phyloP scores from a whole-genome alignment of 2,329 filamentous ascomycete genomes.

The Talaromyces sp. region DNA sequence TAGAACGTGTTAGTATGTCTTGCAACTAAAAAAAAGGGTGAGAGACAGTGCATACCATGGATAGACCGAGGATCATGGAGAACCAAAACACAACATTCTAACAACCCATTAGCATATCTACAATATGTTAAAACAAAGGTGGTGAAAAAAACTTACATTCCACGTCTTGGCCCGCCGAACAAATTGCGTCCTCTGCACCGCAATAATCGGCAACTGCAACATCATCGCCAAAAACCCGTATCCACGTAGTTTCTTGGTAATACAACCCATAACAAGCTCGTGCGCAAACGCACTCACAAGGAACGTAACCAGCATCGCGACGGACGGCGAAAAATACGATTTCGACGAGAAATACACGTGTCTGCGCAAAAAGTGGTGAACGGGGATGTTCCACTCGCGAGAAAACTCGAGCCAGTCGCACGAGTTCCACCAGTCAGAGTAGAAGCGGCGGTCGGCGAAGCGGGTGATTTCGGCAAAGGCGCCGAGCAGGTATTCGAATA shows the following conservation, averaged over 20 bases:
- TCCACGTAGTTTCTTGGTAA: conserved; percentile 91
- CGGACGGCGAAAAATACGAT: conserved; percentile 66
- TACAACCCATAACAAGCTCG: conserved; percentile 95
- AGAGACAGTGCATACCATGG: conserved; percentile 56
- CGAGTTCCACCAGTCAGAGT: conserved; percentile 67
- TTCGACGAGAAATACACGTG: conserved; percentile 87
- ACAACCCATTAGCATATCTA: neutral
- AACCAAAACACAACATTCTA: conserved; percentile 83
- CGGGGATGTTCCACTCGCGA: conserved; percentile 95
- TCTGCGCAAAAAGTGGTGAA: conserved; percentile 88
- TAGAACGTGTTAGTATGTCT: neutral
- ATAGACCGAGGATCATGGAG: conserved; percentile 82
- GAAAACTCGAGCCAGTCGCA: conserved; percentile 79
- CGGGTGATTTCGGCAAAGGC: conserved; percentile 91
- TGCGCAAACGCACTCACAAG: conserved; percentile 84
- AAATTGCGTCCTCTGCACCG: conserved; percentile 75
- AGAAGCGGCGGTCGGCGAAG: conserved; percentile 93
- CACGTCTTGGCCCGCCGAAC: conserved; percentile 70
- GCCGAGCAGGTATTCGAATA: conserved; percentile 94
- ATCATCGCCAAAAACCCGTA: conserved; percentile 96
- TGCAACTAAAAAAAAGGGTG: conserved; percentile 1
- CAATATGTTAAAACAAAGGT: neutral
- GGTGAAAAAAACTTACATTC: conserved; percentile 48
- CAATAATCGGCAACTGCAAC: conserved; percentile 92
- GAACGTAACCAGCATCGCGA: conserved; percentile 87